Percentiles rank a stretch among this genome's conserved stretches.
phyloP scores from a whole-genome alignment of 805 yeast genomes.

The Cyberlindnera meyerae region DNA sequence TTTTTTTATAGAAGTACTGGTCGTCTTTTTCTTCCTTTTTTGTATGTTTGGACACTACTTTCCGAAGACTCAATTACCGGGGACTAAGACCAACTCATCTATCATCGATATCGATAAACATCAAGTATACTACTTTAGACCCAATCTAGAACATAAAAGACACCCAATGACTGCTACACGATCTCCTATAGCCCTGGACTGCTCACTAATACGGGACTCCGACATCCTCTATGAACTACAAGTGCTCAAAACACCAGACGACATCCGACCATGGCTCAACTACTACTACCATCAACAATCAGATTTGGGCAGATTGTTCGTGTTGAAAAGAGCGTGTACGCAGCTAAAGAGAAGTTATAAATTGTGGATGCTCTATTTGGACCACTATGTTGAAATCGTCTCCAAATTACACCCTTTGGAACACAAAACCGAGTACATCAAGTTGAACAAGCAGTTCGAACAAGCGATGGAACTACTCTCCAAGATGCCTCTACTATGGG shows the following conservation, averaged over 20 bases:
- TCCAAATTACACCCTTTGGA: slow-evolving; percentile 27
- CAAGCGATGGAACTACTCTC: slow-evolving; percentile 38
- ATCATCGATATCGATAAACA: too few species aligned
- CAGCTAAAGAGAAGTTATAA: slow-evolving; percentile 42
- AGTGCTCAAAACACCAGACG: slow-evolving; percentile 32
- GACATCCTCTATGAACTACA: slow-evolving; percentile 45
- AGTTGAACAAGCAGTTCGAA: slow-evolving; percentile 43
- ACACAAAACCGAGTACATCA: slow-evolving; percentile 28
- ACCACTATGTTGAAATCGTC: slow-evolving; percentile 33
- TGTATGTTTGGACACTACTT: too few species aligned
- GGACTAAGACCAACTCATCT: too few species aligned
- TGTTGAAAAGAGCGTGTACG: slow-evolving; percentile 48
- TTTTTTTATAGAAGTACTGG: too few species aligned
- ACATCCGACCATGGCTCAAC: slow-evolving; percentile 35
- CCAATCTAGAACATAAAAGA: background rate
- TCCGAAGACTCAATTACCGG: too few species aligned
- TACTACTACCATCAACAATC: slow-evolving; percentile 32
- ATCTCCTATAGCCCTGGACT: slow-evolving; percentile 1
- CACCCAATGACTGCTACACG: background rate
- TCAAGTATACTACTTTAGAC: background rate
- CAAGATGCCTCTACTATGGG: slow-evolving; percentile 50
- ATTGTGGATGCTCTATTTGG: slow-evolving; percentile 50
- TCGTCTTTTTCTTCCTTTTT: too few species aligned
- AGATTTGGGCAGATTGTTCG: slow-evolving; percentile 32
- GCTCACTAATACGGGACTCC: slow-evolving; percentile 8